phyloP scores from a whole-genome alignment of 2,329 filamentous ascomycete species.

The Alternaria burnsii region DNA sequence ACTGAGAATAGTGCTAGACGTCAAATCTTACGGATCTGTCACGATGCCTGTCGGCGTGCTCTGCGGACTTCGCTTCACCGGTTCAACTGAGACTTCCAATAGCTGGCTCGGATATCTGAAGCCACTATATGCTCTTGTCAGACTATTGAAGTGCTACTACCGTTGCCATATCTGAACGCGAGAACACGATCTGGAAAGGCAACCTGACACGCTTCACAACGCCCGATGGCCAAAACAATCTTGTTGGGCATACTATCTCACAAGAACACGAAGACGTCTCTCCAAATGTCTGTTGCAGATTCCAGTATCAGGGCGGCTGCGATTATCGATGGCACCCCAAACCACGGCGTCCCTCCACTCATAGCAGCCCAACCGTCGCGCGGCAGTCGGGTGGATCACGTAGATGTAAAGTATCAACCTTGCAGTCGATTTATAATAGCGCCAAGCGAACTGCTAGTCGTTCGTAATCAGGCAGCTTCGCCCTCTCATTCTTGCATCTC shows the following conservation, averaged over 20 bases:
- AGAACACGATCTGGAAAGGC: background rate
- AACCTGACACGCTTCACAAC: background rate
- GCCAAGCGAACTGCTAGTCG: background rate
- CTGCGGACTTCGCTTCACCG: slow-evolving; percentile 6
- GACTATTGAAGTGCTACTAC: background rate
- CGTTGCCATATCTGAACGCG: background rate
- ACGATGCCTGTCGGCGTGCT: background rate
- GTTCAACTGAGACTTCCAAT: background rate
- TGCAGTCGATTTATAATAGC: background rate
- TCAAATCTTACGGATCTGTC: background rate
- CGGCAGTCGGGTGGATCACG: background rate
- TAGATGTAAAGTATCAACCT: background rate
- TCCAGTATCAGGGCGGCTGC: background rate
- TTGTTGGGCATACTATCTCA: background rate
- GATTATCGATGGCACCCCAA: background rate
- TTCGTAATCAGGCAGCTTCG: background rate
- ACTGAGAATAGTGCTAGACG: background rate
- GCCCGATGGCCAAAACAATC: background rate
- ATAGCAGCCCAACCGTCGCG: background rate
- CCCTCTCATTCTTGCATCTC: background rate
- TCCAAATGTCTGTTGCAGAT: background rate
- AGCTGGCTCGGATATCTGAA: background rate
- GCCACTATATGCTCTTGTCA: background rate
- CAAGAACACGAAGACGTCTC: background rate
- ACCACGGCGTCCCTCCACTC: background rate